A percentile compares a stretch with the other conserved stretches of the same genome.
Conservation (phyloP, 2,329 filamentous ascomycete genomes). For the Xylariales sp. region DNA sequence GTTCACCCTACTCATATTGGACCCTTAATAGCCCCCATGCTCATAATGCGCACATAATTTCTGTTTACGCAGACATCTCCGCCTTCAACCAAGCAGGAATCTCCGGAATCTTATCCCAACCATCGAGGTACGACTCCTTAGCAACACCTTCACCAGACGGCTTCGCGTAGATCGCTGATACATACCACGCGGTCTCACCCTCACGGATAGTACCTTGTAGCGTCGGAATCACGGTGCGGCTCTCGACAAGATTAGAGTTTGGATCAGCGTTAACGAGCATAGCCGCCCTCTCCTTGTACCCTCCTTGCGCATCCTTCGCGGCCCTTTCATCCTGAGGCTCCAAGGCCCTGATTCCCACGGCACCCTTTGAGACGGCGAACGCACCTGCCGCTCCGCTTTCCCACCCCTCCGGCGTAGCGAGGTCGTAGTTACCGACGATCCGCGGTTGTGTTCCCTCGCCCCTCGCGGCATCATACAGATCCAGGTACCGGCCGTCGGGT, state of each 20-base stretch:
- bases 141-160: conserved; percentile 66
- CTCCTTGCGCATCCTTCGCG: conserved; percentile 37
- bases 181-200: conserved; percentile 72
- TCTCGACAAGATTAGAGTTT: conserved; percentile 81
- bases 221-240: conserved; percentile 77
- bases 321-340: conserved; percentile 50
- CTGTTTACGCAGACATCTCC: conserved; percentile 56
- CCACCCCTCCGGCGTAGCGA: conserved; percentile 65
- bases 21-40: not conserved
- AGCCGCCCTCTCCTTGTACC: conserved; percentile 63
- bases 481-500: conserved; percentile 61
- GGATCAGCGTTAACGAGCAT: conserved; percentile 80
- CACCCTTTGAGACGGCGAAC: conserved; percentile 68
- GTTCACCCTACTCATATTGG: not conserved
- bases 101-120: conserved; percentile 69
- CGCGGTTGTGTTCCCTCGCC: conserved; percentile 64
- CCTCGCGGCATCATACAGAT: conserved; percentile 58
- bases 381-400: conserved; percentile 62
- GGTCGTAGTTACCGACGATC: conserved; percentile 71
- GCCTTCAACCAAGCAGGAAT: conserved; percentile 70
- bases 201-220: conserved; percentile 70
- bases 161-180: conserved; percentile 77
- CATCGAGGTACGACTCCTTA: conserved; percentile 65
- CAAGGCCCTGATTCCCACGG: conserved; percentile 66
- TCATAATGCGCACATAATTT: not conserved